A percentile compares a stretch with the other conserved stretches of the same genome.
Conservation (phyloP, 352 stramenopile species). For the Phytophthora chlamydospora region DNA sequence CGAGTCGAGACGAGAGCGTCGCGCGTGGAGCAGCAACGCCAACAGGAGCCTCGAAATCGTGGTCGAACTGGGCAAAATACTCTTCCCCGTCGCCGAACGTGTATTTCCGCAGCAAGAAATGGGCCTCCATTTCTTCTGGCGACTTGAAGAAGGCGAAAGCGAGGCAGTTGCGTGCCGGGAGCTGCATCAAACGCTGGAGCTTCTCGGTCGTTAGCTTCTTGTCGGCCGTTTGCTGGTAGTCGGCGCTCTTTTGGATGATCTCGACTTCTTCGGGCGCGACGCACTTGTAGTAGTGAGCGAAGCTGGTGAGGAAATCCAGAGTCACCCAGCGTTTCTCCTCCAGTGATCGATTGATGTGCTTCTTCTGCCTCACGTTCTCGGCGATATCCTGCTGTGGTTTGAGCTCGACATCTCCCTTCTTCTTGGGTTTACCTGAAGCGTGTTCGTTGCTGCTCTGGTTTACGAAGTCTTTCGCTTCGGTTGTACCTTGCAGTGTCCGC, state of each 20-base stretch:
- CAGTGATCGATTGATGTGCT: constrained; percentile 41
- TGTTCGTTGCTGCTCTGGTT: constrained; percentile 5
- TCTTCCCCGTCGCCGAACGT: constrained; percentile 73
- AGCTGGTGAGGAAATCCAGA: constrained; percentile 67
- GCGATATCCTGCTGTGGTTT: constrained; percentile 22
- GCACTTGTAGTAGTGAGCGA: constrained; percentile 75
- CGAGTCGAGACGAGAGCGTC: constrained; percentile 30
- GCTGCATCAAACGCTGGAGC: constrained; percentile 54
- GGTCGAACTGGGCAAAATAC: constrained; percentile 54
- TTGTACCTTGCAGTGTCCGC: constrained; percentile 31
- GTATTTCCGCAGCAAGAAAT: constrained; percentile 72
- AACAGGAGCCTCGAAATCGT: constrained; percentile 39
- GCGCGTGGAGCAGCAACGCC: constrained; percentile 20
- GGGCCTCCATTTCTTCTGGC: constrained; percentile 56
- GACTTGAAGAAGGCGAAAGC: constrained; percentile 78
- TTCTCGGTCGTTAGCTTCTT: constrained; percentile 48
- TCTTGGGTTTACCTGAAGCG: not conserved
- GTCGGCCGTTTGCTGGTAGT: constrained; percentile 51
- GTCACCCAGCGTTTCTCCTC: constrained; percentile 78
- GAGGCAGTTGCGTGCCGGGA: constrained; percentile 70
- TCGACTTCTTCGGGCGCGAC: constrained; percentile 59
- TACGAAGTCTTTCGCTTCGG: constrained; percentile 12
- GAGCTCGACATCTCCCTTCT: not conserved
- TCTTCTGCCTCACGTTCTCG: constrained; percentile 57
- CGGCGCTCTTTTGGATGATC: constrained; percentile 55